phyloP scores from a whole-genome alignment of 2,329 filamentous ascomycete species.

The Aspergillus pseudonomiae region DNA sequence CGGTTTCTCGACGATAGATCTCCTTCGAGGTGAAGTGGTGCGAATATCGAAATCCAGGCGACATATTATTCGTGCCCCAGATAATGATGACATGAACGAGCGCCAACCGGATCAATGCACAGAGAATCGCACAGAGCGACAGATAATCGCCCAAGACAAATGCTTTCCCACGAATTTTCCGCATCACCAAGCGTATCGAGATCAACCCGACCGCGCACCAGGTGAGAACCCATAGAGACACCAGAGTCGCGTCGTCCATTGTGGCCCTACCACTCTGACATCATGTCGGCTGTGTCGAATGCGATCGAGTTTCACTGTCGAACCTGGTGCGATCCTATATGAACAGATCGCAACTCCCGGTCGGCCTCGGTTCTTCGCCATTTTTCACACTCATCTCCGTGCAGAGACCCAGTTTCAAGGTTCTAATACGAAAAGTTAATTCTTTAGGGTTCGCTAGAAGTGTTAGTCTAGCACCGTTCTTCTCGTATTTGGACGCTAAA shows the following conservation, averaged over 20 bases:
- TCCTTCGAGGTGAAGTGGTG: slow-evolving; percentile 5
- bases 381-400: neutral
- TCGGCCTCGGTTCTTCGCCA: neutral
- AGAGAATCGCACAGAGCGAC: slow-evolving; percentile 6
- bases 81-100: slow-evolving; percentile 7
- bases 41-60: neutral
- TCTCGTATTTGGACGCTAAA: neutral
- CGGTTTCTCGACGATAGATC: slow-evolving; percentile 5
- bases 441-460: neutral
- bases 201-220: slow-evolving; percentile 6
- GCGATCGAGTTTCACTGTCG: neutral
- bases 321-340: neutral
- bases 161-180: slow-evolving; percentile 5
- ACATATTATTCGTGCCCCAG: slow-evolving; percentile 8
- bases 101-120: slow-evolving; percentile 3
- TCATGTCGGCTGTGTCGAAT: neutral
- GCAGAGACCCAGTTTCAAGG: neutral
- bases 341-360: slow-evolving; percentile 2
- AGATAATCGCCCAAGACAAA: slow-evolving; percentile 6
- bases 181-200: slow-evolving; percentile 6
- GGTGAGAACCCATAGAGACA: slow-evolving; percentile 3
- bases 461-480: neutral
- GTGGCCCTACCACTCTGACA: neutral
- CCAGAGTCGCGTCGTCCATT: slow-evolving; percentile 5
- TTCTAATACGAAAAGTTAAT: neutral